Evolutionary conservation across 2,329 filamentous ascomycete species (phyloP).

Genomic region (Exophiala calicioides): DNA sequence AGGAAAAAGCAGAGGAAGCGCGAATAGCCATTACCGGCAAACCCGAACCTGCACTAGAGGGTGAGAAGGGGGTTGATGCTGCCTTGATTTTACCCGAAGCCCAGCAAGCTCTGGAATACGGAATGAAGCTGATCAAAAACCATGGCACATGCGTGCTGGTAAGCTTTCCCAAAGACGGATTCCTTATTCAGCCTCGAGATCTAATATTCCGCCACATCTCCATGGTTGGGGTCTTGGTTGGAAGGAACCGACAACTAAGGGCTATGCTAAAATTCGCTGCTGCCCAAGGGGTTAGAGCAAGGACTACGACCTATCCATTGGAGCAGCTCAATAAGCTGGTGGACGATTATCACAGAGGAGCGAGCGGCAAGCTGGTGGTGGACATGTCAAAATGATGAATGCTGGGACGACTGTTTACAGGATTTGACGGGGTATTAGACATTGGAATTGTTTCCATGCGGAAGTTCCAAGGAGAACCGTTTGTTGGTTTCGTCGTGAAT

Average conservation of each 20-base stretch:
- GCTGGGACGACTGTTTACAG: no score
- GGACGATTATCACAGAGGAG: slow-evolving; percentile 21
- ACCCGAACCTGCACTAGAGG: slow-evolving; percentile 2
- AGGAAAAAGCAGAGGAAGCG: slow-evolving; percentile 30
- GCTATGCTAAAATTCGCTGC: slow-evolving; percentile 63
- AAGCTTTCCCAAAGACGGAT: slow-evolving; percentile 28
- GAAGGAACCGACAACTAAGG: slow-evolving; percentile 57
- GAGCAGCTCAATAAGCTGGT: slow-evolving; percentile 26
- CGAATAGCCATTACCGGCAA: neutral
- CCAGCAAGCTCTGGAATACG: slow-evolving; percentile 39
- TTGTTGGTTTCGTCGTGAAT: no score
- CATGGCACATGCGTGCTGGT: slow-evolving; percentile 38
- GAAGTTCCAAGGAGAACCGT: no score
- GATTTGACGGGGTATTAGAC: no score
- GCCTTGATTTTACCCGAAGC: slow-evolving; percentile 44
- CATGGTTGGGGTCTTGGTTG: slow-evolving; percentile 51
- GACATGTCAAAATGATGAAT: slow-evolving; percentile 10
- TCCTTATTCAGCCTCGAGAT: slow-evolving; percentile 15
- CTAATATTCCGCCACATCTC: slow-evolving; percentile 36
- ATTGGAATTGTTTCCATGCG: no score
- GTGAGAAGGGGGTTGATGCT: slow-evolving; percentile 49
- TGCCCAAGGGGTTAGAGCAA: slow-evolving; percentile 13
- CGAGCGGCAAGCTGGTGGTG: slow-evolving; percentile 24
- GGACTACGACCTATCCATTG: slow-evolving; percentile 17
- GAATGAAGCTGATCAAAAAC: slow-evolving; percentile 34